Evolutionary conservation across 2,329 filamentous ascomycete genomes (phyloP).

Genomic region (Penicillium sp.): DNA sequence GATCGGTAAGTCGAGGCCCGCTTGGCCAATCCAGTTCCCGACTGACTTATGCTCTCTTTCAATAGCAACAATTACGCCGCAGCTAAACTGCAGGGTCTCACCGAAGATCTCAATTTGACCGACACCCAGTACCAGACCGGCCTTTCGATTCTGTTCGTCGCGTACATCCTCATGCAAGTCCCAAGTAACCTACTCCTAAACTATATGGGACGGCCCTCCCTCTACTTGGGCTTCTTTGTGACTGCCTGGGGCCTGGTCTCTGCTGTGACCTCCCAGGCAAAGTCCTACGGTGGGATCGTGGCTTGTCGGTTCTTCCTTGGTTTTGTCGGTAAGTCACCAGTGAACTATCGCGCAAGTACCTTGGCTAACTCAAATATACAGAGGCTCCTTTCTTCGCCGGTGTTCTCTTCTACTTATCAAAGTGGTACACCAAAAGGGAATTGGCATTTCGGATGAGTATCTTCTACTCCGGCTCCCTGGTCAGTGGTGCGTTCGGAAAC

Average conservation of each 20-base stretch:
- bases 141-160: constrained; percentile 44
- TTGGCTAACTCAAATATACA: constrained; percentile 1
- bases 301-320: constrained; percentile 46
- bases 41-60: neutral
- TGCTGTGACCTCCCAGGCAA: constrained; percentile 42
- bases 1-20: constrained; percentile 31
- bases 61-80: constrained; percentile 47
- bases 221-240: constrained; percentile 45
- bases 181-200: constrained; percentile 46
- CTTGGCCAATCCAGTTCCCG: neutral
- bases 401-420: constrained; percentile 47
- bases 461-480: constrained; percentile 49
- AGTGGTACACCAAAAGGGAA: constrained; percentile 53
- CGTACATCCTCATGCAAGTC: constrained; percentile 45
- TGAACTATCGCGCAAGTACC: neutral
- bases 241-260: constrained; percentile 47
- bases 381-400: constrained; percentile 48
- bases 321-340: constrained; percentile 31
- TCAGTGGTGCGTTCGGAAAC: constrained; percentile 50
- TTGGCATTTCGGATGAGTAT: constrained; percentile 49
- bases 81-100: constrained; percentile 43
- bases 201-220: constrained; percentile 41
- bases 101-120: constrained; percentile 34
- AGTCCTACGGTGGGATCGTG: constrained; percentile 41
- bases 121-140: constrained; percentile 40